Conservation (phyloP, 2,329 filamentous ascomycete species). For the Pyrenochaeta sp. region DNA sequence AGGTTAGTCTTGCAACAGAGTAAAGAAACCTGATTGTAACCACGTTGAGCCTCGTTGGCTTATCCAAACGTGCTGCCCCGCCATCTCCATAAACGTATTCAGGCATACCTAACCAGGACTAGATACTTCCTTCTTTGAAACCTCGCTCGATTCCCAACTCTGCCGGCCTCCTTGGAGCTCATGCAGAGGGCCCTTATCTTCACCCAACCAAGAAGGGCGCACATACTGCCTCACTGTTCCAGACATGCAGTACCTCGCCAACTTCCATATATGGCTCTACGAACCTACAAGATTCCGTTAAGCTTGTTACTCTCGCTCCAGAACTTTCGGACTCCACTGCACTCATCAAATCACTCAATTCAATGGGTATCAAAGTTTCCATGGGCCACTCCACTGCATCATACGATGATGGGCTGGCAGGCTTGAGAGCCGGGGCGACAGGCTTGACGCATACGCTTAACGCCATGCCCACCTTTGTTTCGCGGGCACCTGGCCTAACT, state of each 20-base stretch:
- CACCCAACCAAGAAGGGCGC: slow-evolving; percentile 63
- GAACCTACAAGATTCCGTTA: slow-evolving; percentile 53
- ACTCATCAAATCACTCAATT: slow-evolving; percentile 55
- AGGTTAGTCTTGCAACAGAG: slow-evolving; percentile 34
- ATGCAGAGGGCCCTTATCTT: slow-evolving; percentile 65
- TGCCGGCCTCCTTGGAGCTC: slow-evolving; percentile 64
- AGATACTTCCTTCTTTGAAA: slow-evolving; percentile 59
- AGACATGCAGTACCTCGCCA: slow-evolving; percentile 45
- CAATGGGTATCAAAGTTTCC: slow-evolving; percentile 55
- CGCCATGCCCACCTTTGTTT: slow-evolving; percentile 61
- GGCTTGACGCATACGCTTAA: slow-evolving; percentile 65
- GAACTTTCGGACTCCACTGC: slow-evolving; percentile 55
- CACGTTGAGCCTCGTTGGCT: too few species aligned
- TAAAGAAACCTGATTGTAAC: too few species aligned
- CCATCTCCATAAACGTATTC: slow-evolving; percentile 4
- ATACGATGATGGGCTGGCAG: slow-evolving; percentile 56
- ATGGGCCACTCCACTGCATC: slow-evolving; percentile 62
- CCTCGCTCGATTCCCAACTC: slow-evolving; percentile 53
- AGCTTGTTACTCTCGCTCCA: slow-evolving; percentile 62
- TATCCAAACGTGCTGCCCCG: too few species aligned
- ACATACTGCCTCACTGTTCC: slow-evolving; percentile 58
- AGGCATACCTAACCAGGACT: slow-evolving; percentile 2
- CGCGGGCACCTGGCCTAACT: slow-evolving; percentile 61
- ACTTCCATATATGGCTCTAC: slow-evolving; percentile 57
- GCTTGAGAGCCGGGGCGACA: slow-evolving; percentile 59